Percentiles rank a stretch among this genome's conserved stretches.
phyloP scores from a whole-genome alignment of 805 yeast species.

The Candida ascalaphidarum region DNA sequence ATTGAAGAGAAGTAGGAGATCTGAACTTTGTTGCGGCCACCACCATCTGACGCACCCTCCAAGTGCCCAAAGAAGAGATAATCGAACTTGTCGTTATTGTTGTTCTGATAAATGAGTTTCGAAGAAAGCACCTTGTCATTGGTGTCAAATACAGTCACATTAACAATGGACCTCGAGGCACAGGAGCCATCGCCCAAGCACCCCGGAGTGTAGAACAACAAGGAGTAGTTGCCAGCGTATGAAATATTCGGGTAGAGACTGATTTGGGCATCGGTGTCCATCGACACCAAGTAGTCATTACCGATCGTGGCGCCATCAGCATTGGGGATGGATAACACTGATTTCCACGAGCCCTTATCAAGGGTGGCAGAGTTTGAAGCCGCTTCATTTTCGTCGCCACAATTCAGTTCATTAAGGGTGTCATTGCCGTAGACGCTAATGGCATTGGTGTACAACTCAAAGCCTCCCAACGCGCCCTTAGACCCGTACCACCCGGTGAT shows the following conservation, averaged over 20 bases:
- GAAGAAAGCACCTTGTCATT: constrained; percentile 36
- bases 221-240: constrained; percentile 65
- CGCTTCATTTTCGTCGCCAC: constrained; percentile 25
- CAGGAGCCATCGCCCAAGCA: constrained; percentile 68
- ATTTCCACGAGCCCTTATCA: constrained; percentile 19
- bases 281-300: constrained; percentile 23
- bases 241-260: constrained; percentile 61
- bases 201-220: constrained; percentile 80
- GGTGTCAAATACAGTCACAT: constrained; percentile 55
- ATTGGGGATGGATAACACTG: constrained; percentile 13
- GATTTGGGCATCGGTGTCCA: constrained; percentile 19
- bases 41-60: constrained; percentile 37
- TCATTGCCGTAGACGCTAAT: constrained; percentile 68
- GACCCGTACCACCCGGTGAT: constrained; percentile 62
- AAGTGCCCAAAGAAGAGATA: constrained; percentile 63
- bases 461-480: constrained; percentile 61
- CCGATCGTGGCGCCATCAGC: constrained; percentile 20
- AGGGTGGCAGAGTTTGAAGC: constrained; percentile 16
- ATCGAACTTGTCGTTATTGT: constrained; percentile 74
- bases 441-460: constrained; percentile 58
- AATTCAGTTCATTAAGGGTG: constrained; percentile 58
- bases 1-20: constrained; percentile 18
- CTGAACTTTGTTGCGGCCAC: constrained; percentile 21
- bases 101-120: constrained; percentile 64
- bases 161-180: constrained; percentile 61